phyloP scores from a whole-genome alignment of 331 rosid genomes.

The Rosa hybrid region DNA sequence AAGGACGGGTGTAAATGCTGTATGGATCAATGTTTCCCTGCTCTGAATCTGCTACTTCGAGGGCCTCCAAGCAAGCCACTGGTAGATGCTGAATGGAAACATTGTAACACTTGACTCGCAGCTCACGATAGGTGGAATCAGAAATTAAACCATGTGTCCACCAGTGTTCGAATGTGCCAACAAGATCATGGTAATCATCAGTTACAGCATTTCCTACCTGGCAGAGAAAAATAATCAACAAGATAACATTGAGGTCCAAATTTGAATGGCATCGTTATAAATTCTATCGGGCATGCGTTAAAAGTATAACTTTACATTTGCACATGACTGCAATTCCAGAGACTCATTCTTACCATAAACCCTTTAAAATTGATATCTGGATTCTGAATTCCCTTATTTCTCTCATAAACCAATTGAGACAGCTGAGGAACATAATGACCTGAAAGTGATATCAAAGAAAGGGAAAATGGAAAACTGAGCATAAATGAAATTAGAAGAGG shows the following conservation, averaged over 20 bases:
- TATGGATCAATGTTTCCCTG: slow-evolving; percentile 81
- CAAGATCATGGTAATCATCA: slow-evolving; percentile 75
- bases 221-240: slow-evolving; percentile 18
- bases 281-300: neutral
- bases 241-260: slow-evolving; percentile 16
- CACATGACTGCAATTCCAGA: slow-evolving; percentile 6
- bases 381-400: slow-evolving; percentile 62
- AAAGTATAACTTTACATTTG: neutral
- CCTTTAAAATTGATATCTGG: slow-evolving; percentile 81
- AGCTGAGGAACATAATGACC: slow-evolving; percentile 96
- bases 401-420: slow-evolving; percentile 65
- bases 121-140: slow-evolving; percentile 66
- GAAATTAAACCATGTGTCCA: slow-evolving; percentile 91
- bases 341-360: slow-evolving; percentile 64
- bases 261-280: neutral
- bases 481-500: slow-evolving; percentile 4
- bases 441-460: slow-evolving; percentile 35
- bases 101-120: slow-evolving; percentile 47
- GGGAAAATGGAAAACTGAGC: slow-evolving; percentile 5
- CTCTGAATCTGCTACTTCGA: slow-evolving; percentile 48
- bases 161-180: slow-evolving; percentile 92
- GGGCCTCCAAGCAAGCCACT: slow-evolving; percentile 62
- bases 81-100: slow-evolving; percentile 81
- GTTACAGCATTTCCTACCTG: slow-evolving; percentile 94
- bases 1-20: slow-evolving; percentile 72